phyloP scores from a whole-genome alignment of 1,284 basidiomycete genomes.

The Sporisorium iseilematis-ciliati region DNA sequence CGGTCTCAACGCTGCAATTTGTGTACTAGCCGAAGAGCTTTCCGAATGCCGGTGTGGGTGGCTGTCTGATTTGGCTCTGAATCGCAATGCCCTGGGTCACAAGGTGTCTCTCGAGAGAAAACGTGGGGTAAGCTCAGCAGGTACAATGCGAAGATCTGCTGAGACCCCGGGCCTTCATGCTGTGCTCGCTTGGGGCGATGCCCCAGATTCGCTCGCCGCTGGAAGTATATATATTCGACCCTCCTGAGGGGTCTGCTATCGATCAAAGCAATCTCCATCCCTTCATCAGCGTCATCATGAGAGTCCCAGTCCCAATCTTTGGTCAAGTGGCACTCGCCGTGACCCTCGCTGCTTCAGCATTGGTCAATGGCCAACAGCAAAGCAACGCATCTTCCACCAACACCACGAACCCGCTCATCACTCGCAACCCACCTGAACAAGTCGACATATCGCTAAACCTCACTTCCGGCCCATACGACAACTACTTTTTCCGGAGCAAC shows the following conservation, averaged over 20 bases:
- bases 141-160: background rate
- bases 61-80: background rate
- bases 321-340: slow-evolving; percentile 12
- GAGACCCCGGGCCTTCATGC: background rate
- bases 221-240: background rate
- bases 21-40: background rate
- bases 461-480: slow-evolving; percentile 67
- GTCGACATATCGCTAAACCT: slow-evolving; percentile 38
- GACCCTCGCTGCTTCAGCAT: slow-evolving; percentile 5
- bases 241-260: background rate
- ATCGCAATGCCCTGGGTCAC: background rate
- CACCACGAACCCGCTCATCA: slow-evolving; percentile 33
- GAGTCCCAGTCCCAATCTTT: slow-evolving; percentile 3
- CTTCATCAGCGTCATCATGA: slow-evolving; percentile 51
- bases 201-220: background rate
- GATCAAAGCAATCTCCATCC: background rate
- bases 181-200: background rate
- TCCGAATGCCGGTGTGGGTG: background rate
- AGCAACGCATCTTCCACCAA: background rate
- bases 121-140: background rate
- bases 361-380: slow-evolving; percentile 23
- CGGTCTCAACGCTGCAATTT: background rate
- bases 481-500: slow-evolving; percentile 72
- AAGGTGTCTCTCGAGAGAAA: background rate
- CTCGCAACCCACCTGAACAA: slow-evolving; percentile 25